Evolutionary conservation across 305 asterid genomes (phyloP).

Genomic region (Fraxinus sp.): DNA sequence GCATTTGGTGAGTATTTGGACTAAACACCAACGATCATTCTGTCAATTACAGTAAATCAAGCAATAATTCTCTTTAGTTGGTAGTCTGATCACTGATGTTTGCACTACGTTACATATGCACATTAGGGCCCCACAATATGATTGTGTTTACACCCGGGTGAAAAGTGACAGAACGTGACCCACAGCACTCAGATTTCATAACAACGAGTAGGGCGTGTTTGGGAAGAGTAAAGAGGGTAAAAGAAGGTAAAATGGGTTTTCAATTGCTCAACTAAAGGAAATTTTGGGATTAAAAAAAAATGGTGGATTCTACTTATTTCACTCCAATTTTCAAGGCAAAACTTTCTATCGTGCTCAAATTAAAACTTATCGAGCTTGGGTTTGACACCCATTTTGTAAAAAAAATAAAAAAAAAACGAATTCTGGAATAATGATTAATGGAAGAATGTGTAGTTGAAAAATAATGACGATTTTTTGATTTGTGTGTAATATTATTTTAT

Average conservation of each 20-base stretch:
- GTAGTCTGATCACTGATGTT: constrained; percentile 12
- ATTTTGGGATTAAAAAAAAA: neutral
- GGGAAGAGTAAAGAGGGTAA: neutral
- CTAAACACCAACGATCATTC: constrained; percentile 14
- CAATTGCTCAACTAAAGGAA: neutral
- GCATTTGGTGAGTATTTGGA: constrained; percentile 17
- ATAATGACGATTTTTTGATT: too few relatives aligned
- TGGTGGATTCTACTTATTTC: neutral
- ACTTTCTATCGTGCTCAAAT: neutral
- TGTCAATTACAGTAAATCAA: constrained; percentile 29
- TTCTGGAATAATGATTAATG: too few relatives aligned
- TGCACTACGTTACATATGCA: constrained; percentile 21
- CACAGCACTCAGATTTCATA: neutral
- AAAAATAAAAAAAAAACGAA: too few relatives aligned
- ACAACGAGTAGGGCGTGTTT: neutral
- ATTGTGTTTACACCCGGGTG: too few relatives aligned
- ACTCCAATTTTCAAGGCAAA: neutral
- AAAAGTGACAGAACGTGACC: too few relatives aligned
- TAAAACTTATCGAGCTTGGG: neutral
- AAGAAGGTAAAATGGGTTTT: neutral
- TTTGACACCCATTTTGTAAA: too few relatives aligned
- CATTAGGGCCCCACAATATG: constrained; percentile 14
- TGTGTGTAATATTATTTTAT: too few relatives aligned
- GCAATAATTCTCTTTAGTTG: constrained; percentile 29
- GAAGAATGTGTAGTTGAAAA: too few relatives aligned